A percentile compares a stretch with the other conserved stretches of the same genome.
phyloP scores from a whole-genome alignment of 208 protist species.

The Angomonas ambiguus region DNA sequence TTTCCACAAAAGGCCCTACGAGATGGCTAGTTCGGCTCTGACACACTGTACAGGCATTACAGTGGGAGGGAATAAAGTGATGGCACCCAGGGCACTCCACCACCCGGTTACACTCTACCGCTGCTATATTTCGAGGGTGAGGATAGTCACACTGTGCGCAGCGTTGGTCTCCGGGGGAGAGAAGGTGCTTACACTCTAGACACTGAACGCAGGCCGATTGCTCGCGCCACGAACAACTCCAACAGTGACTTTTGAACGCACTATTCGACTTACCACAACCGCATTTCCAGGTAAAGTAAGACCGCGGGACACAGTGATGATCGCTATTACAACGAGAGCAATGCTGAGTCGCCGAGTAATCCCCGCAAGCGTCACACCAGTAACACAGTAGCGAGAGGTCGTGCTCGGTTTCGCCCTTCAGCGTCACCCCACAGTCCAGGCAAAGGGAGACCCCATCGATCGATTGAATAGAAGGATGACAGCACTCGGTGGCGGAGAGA shows the following conservation, averaged over 20 bases:
- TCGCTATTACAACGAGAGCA: not conserved
- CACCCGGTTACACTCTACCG: slow-evolving; percentile 17
- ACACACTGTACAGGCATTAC: slow-evolving; percentile 33
- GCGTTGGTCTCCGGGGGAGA: not conserved
- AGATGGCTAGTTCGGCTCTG: slow-evolving; percentile 17
- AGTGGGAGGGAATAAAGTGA: slow-evolving; percentile 18
- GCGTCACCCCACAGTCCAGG: slow-evolving; percentile 7
- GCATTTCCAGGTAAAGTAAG: slow-evolving; percentile 68
- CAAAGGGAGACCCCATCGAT: not conserved
- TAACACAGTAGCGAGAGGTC: not conserved
- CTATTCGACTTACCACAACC: slow-evolving; percentile 53
- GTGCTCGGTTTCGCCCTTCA: not conserved
- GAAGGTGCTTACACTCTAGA: slow-evolving; percentile 14
- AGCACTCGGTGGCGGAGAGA: not conserved
- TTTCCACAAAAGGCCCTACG: slow-evolving; percentile 12
- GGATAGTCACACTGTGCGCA: slow-evolving; percentile 28
- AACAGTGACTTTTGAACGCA: slow-evolving; percentile 44
- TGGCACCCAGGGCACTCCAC: slow-evolving; percentile 40
- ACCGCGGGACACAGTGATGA: slow-evolving; percentile 11
- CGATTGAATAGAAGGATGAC: not conserved
- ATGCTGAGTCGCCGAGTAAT: not conserved
- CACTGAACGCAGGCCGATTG: slow-evolving; percentile 12
- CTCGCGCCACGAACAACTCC: slow-evolving; percentile 28
- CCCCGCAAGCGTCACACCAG: not conserved
- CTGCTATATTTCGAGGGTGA: slow-evolving; percentile 39